These are phyloP conservation scores for Talaromyces proteolyticus DNA, from an alignment of 495 filamentous ascomycete genomes.

Conservation along the genomic window DNA sequence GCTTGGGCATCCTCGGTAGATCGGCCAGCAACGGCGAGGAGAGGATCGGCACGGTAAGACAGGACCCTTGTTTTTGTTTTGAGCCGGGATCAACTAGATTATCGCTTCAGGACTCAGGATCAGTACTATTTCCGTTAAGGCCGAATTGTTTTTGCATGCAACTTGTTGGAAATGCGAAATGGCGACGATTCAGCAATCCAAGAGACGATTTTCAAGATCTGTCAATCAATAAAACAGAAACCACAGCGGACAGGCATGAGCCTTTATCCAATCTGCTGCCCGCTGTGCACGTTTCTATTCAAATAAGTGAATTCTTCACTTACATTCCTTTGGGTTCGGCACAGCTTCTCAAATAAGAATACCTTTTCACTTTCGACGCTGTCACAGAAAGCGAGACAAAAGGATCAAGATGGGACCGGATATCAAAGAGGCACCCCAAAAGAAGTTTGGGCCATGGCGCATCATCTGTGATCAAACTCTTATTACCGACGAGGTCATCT, in stretches of 20 bases:
- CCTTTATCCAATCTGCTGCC: background rate
- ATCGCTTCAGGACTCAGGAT: no score
- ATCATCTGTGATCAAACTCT: slow-evolving; percentile 15
- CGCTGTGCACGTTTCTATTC: background rate
- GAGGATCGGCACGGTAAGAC: no score
- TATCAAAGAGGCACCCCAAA: background rate
- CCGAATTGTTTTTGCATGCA: no score
- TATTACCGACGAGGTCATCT: slow-evolving; percentile 37
- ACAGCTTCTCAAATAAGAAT: background rate
- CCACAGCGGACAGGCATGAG: no score
- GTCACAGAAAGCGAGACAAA: background rate
- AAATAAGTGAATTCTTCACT: background rate
- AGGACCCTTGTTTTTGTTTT: background rate
- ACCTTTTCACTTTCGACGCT: background rate
- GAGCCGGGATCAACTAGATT: no score
- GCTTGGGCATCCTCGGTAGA: background rate
- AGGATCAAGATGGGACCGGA: background rate
- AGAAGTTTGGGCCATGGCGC: background rate
- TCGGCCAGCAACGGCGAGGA: background rate
- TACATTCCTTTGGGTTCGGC: no score
- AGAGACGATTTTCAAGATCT: no score
- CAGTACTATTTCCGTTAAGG: no score
- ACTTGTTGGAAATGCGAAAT: no score
- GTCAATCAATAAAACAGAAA: background rate
- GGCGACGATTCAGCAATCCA: no score